Percentiles rank a stretch among this genome's conserved stretches.
phyloP scores from a whole-genome alignment of 495 filamentous ascomycete species.

The Saxophila tyrrhenica region DNA sequence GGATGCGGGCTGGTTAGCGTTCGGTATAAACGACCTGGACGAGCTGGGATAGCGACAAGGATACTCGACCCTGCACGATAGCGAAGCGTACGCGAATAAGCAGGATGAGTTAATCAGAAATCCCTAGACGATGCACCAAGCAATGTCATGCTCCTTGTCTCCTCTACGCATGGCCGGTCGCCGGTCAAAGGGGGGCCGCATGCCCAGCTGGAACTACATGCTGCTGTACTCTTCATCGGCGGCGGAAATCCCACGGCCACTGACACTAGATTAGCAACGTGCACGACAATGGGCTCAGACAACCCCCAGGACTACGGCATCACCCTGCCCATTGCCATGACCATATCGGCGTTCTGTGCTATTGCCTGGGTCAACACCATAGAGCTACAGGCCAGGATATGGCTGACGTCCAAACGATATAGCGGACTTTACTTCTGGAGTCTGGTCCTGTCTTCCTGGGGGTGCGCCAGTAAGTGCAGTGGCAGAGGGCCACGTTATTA shows the following conservation, averaged over 20 bases:
- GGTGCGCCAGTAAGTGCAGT: too few species aligned
- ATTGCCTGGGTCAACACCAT: conserved; percentile 15
- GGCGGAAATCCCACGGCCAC: too few species aligned
- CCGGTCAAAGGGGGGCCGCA: background rate
- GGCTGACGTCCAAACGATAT: conserved; percentile 20
- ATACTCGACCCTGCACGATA: too few species aligned
- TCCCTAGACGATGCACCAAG: too few species aligned
- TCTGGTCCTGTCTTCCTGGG: conserved; percentile 18
- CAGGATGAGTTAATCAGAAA: too few species aligned
- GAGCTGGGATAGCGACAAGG: too few species aligned
- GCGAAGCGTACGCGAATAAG: too few species aligned
- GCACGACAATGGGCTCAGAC: background rate
- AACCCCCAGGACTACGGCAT: background rate
- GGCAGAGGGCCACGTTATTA: too few species aligned
- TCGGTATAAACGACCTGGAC: too few species aligned
- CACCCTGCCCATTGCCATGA: background rate
- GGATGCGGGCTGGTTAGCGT: too few species aligned
- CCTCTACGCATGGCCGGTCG: background rate
- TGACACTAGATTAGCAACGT: background rate
- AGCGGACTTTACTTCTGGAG: conserved; percentile 21
- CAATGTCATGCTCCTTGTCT: background rate
- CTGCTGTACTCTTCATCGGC: too few species aligned
- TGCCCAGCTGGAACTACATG: too few species aligned
- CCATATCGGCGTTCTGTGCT: background rate
- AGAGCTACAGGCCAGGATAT: conserved; percentile 17